These are phyloP conservation scores for Hibiscus tridactylites DNA, from an alignment of 345 rosid genomes.

Conservation along the genomic window DNA sequence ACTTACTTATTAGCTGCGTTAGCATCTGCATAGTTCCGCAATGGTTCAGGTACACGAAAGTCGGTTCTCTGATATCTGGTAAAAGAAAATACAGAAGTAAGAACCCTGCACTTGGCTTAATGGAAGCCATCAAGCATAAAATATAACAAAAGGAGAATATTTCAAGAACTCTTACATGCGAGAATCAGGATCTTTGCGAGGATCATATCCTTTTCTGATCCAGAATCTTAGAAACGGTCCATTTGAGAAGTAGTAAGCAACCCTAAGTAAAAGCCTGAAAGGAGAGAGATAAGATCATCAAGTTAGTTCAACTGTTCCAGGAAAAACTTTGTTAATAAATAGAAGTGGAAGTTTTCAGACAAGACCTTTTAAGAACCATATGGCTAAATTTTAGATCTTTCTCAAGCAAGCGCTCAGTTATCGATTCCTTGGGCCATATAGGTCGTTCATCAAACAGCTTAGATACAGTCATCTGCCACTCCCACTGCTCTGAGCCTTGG, in stretches of 20 bases:
- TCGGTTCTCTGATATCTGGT: slow-evolving; percentile 82
- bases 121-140: background rate
- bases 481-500: slow-evolving; percentile 56
- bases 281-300: slow-evolving; percentile 11
- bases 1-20: slow-evolving; percentile 43
- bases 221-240: slow-evolving; percentile 93
- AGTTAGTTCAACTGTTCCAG: background rate
- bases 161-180: slow-evolving; percentile 57
- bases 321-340: background rate
- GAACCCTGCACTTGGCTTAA: slow-evolving; percentile 2
- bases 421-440: slow-evolving; percentile 77
- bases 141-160: slow-evolving; percentile 1
- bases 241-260: slow-evolving; percentile 81
- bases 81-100: slow-evolving; percentile 14
- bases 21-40: slow-evolving; percentile 55
- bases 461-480: slow-evolving; percentile 64
- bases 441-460: slow-evolving; percentile 82
- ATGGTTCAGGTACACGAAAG: slow-evolving; percentile 73
- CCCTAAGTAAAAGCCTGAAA: slow-evolving; percentile 66
- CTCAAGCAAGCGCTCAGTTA: slow-evolving; percentile 57
- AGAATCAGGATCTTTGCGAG: slow-evolving; percentile 90
- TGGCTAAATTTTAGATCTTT: slow-evolving; percentile 53
- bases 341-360: slow-evolving; percentile 5
- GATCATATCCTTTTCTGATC: slow-evolving; percentile 97
- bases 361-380: slow-evolving; percentile 68